phyloP scores from a whole-genome alignment of 2,329 filamentous ascomycete genomes.

The Hirsutella rhossiliensis region DNA sequence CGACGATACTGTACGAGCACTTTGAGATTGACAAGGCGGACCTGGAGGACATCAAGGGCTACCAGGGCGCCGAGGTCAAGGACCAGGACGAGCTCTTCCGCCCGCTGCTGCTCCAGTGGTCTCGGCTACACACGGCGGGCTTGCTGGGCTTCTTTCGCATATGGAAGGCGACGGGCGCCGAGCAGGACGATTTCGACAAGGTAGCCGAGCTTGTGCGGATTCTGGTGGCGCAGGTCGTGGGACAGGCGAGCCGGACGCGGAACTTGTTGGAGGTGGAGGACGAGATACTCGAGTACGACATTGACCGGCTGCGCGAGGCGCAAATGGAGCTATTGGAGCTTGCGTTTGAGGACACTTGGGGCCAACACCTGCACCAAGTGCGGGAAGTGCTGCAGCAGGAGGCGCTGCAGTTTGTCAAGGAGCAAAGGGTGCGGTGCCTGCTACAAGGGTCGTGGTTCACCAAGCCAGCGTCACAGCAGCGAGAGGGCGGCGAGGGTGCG shows the following conservation, averaged over 20 bases:
- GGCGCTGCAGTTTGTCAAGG: conserved; percentile 90
- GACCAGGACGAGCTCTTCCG: conserved; percentile 80
- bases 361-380: conserved; percentile 78
- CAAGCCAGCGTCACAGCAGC: conserved; percentile 30
- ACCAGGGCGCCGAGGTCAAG: conserved; percentile 61
- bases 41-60: conserved; percentile 63
- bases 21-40: conserved; percentile 87
- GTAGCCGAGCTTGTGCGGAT: conserved; percentile 86
- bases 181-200: conserved; percentile 82
- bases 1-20: conserved; percentile 82
- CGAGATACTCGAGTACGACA: conserved; percentile 75
- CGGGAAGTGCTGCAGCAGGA: conserved; percentile 84
- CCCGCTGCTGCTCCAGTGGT: conserved; percentile 86
- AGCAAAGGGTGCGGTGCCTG: conserved; percentile 85
- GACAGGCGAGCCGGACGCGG: conserved; percentile 67
- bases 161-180: conserved; percentile 84
- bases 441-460: conserved; percentile 84
- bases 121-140: conserved; percentile 72
- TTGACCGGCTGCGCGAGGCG: conserved; percentile 62
- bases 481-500: conserved; percentile 20
- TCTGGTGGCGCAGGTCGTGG: conserved; percentile 78
- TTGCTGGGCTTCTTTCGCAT: conserved; percentile 80
- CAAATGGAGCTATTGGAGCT: conserved; percentile 91
- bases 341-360: conserved; percentile 92
- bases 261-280: conserved; percentile 83